A percentile compares a stretch with the other conserved stretches of the same genome.
These are phyloP conservation scores for Arabidopsis hybrid DNA, from an alignment of 441 rosid species.

Conservation along the genomic window DNA sequence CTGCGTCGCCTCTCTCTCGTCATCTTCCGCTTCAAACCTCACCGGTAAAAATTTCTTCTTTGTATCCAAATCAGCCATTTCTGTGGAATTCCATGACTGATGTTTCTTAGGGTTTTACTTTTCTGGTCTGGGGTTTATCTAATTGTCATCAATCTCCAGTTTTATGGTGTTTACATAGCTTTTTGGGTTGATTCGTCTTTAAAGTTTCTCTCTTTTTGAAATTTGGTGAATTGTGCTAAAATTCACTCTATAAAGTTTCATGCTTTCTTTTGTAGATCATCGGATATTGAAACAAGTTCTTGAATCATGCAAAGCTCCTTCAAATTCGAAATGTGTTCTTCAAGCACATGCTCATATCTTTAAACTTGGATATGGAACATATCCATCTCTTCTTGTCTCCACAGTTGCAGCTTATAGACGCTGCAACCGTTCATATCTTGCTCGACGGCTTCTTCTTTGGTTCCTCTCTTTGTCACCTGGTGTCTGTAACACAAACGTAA, in stretches of 20 bases:
- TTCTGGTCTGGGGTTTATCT: conserved; percentile 8
- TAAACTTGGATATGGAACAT: conserved; percentile 61
- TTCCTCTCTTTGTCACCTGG: conserved; percentile 45
- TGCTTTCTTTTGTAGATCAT: conserved; percentile 47
- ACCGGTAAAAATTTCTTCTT: conserved; percentile 29
- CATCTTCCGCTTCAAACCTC: conserved; percentile 38
- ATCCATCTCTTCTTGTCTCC: conserved; percentile 61
- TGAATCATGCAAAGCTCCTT: conserved; percentile 55
- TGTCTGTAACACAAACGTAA: conserved; percentile 54
- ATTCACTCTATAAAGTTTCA: not conserved
- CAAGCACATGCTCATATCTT: conserved; percentile 66
- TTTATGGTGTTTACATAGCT: not conserved
- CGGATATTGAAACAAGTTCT: conserved; percentile 50
- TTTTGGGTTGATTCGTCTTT: not conserved
- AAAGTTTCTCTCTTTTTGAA: conserved; percentile 20
- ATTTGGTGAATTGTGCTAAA: not conserved
- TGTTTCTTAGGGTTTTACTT: conserved; percentile 25
- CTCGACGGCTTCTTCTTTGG: conserved; percentile 52
- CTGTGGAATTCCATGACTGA: not conserved
- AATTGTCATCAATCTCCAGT: not conserved
- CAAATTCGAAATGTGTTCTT: conserved; percentile 50
- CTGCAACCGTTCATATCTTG: conserved; percentile 48
- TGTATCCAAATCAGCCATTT: not conserved
- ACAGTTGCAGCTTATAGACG: conserved; percentile 58
- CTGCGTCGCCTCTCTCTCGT: conserved; percentile 32